Percentiles rank a stretch among this genome's conserved stretches.
These are phyloP conservation scores for Quercus wislizeni DNA, from an alignment of 306 rosid species.

Conservation along the genomic window DNA sequence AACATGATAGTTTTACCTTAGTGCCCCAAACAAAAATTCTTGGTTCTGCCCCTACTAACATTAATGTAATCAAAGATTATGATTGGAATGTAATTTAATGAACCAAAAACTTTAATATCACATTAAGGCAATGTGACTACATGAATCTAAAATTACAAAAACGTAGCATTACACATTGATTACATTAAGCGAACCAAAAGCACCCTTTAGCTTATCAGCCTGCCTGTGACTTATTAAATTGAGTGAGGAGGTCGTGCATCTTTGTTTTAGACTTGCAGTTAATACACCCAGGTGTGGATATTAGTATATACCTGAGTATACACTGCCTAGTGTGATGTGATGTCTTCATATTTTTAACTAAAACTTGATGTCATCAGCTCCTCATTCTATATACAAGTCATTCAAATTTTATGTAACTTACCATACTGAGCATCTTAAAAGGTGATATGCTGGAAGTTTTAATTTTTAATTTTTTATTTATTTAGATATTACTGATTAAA, in stretches of 20 bases:
- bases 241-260: background rate
- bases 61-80: too few relatives aligned
- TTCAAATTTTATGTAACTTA: too few relatives aligned
- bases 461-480: too few relatives aligned
- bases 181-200: too few relatives aligned
- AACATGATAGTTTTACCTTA: too few relatives aligned
- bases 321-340: background rate
- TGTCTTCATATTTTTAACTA: slow-evolving; percentile 1
- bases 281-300: background rate
- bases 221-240: background rate
- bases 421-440: too few relatives aligned
- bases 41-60: too few relatives aligned
- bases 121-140: background rate
- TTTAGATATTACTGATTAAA: background rate
- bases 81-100: too few relatives aligned
- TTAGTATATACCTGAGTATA: background rate
- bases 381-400: background rate
- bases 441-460: background rate
- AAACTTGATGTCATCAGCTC: background rate
- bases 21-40: too few relatives aligned
- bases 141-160: too few relatives aligned
- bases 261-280: background rate
- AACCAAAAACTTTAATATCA: too few relatives aligned
- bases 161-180: too few relatives aligned
- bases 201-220: background rate